phyloP scores from a whole-genome alignment of 2,329 filamentous ascomycete species.

The Sclerotiophoma versabilis region DNA sequence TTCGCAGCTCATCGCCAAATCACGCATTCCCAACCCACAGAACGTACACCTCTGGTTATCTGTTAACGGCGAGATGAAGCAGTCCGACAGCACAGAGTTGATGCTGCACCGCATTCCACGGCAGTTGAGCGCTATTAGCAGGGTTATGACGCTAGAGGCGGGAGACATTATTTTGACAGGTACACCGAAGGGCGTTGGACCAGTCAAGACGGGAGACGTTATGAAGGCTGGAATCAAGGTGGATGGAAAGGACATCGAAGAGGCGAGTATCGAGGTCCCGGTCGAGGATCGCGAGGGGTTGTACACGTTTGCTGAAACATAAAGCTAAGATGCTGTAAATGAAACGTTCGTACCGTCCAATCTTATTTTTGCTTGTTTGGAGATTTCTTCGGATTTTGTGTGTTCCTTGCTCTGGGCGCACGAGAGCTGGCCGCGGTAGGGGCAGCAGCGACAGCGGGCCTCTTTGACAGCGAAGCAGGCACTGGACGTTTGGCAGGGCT shows the following conservation, averaged over 20 bases:
- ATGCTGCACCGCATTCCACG: constrained; percentile 94
- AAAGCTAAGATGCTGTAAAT: constrained; percentile 16
- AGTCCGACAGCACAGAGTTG: constrained; percentile 87
- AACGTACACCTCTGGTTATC: constrained; percentile 84
- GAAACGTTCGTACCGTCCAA: background rate
- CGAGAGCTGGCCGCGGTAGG: constrained; percentile 14
- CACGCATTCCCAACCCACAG: constrained; percentile 83
- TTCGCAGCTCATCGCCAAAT: constrained; percentile 80
- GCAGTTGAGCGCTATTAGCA: constrained; percentile 88
- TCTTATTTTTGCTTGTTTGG: constrained; percentile 5
- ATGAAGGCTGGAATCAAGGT: constrained; percentile 85
- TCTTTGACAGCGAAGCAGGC: background rate
- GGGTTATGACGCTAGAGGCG: constrained; percentile 90
- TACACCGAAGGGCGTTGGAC: constrained; percentile 93
- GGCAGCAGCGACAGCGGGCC: background rate
- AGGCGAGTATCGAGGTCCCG: constrained; percentile 81
- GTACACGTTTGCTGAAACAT: constrained; percentile 72
- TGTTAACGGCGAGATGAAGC: constrained; percentile 79
- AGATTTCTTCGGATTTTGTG: background rate
- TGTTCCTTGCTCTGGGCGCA: background rate
- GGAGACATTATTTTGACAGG: constrained; percentile 96
- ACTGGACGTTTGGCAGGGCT: background rate
- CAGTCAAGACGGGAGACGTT: constrained; percentile 83
- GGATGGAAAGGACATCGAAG: constrained; percentile 80
- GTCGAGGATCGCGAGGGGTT: constrained; percentile 80